phyloP scores from a whole-genome alignment of 1,284 basidiomycete species.

The Lentinus polychrous region DNA sequence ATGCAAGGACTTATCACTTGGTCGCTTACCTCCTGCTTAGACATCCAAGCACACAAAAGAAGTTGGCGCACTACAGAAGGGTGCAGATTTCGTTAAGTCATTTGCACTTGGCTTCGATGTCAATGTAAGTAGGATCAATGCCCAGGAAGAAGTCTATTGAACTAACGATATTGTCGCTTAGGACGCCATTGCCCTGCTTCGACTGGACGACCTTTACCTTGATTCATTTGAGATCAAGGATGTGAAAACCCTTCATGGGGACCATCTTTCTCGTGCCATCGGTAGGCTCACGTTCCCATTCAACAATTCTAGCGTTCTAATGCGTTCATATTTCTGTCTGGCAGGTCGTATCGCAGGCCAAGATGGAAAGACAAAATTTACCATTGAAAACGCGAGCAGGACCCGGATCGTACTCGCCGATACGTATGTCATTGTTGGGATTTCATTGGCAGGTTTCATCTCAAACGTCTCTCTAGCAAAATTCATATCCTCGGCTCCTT shows the following conservation, averaged over 20 bases:
- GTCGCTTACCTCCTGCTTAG: conserved; percentile 33
- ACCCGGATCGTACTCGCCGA: conserved; percentile 97
- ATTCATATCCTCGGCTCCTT: conserved; percentile 93
- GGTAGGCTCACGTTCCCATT: conserved; percentile 40
- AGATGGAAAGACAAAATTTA: conserved; percentile 97
- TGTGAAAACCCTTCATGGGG: conserved; percentile 95
- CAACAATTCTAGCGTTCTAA: conserved; percentile 3
- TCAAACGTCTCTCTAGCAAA: conserved; percentile 46
- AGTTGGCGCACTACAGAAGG: conserved; percentile 88
- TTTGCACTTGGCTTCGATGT: conserved; percentile 93
- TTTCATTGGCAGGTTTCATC: conserved; percentile 3
- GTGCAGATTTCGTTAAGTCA: conserved; percentile 97
- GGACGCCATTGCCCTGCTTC: conserved; percentile 93
- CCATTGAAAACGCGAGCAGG: conserved; percentile 94
- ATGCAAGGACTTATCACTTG: not conserved
- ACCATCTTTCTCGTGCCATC: conserved; percentile 93
- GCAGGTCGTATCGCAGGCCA: conserved; percentile 94
- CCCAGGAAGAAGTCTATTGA: conserved; percentile 3
- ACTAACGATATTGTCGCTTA: conserved; percentile 28
- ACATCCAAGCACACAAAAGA: conserved; percentile 94
- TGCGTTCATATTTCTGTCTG: not conserved
- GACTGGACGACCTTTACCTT: conserved; percentile 94
- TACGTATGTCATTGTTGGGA: conserved; percentile 54
- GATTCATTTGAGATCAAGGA: conserved; percentile 99
- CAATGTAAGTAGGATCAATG: conserved; percentile 48